Evolutionary conservation across 108 stramenopile genomes (phyloP).

Genomic region (Skeletonema marinoi): DNA sequence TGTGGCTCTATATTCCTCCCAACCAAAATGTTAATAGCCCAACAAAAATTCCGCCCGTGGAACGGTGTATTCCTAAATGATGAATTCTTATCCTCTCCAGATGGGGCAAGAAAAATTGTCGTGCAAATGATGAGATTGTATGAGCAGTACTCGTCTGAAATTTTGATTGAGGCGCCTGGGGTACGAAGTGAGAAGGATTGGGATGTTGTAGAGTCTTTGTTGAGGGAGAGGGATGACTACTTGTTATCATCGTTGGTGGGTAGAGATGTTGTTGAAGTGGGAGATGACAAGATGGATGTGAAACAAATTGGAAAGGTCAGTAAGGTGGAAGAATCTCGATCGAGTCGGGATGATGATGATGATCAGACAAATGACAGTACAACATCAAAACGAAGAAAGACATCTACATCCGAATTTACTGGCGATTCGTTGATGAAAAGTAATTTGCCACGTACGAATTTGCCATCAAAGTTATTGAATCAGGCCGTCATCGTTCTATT

Average conservation of each 20-base stretch:
- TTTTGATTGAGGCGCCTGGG: constrained; percentile 61
- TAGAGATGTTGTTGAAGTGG: too few relatives aligned
- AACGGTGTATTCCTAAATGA: constrained; percentile 51
- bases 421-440: too few relatives aligned
- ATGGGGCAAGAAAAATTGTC: constrained; percentile 29
- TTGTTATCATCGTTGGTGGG: too few relatives aligned
- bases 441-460: too few relatives aligned
- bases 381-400: too few relatives aligned
- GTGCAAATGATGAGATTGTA: constrained; percentile 48
- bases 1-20: constrained; percentile 49
- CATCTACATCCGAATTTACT: too few relatives aligned
- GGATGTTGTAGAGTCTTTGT: constrained; percentile 14
- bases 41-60: constrained; percentile 66
- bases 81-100: constrained; percentile 34
- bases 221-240: neutral
- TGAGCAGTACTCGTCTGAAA: constrained; percentile 19
- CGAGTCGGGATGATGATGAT: too few relatives aligned
- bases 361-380: neutral
- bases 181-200: constrained; percentile 53
- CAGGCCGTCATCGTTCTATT: constrained; percentile 29
- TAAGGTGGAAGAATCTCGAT: too few relatives aligned
- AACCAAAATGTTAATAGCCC: constrained; percentile 49
- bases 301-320: too few relatives aligned
- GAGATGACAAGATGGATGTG: too few relatives aligned
- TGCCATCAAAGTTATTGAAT: too few relatives aligned